phyloP scores from a whole-genome alignment of 2,329 filamentous ascomycete genomes.

The Fusarium annulatum region DNA sequence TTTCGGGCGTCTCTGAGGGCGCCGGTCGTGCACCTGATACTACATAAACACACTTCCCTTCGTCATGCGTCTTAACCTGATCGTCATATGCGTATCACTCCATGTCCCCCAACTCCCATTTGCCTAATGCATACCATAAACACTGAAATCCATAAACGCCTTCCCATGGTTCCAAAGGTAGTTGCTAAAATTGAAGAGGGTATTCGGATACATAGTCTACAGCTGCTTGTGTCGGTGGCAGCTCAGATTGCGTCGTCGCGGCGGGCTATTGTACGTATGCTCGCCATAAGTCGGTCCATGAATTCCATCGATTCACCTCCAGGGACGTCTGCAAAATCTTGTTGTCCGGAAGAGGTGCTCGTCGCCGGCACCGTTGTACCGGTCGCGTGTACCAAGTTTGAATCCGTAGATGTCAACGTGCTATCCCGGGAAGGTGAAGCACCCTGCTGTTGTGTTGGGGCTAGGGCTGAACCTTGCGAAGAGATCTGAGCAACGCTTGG shows the following conservation, averaged over 20 bases:
- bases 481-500: constrained; percentile 16
- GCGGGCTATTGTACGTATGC: constrained; percentile 57
- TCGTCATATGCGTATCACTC: constrained; percentile 9
- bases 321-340: constrained; percentile 56
- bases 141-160: constrained; percentile 23
- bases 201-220: constrained; percentile 10
- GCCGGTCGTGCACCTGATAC: neutral
- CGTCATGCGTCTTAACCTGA: constrained; percentile 6
- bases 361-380: neutral
- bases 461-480: neutral
- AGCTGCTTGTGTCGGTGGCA: neutral
- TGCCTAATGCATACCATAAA: constrained; percentile 9
- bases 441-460: neutral
- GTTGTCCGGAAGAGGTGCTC: constrained; percentile 22
- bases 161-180: constrained; percentile 13
- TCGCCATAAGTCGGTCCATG: constrained; percentile 64
- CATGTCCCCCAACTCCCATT: constrained; percentile 1
- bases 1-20: neutral
- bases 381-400: neutral
- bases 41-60: constrained; percentile 24
- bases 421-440: neutral
- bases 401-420: neutral
- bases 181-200: constrained; percentile 10
- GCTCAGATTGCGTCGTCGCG: constrained; percentile 16
- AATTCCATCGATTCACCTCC: constrained; percentile 59